Base-by-base conservation (phyloP, 164 flowering plant species). In the Tetrastigma voinierianum region DNA sequence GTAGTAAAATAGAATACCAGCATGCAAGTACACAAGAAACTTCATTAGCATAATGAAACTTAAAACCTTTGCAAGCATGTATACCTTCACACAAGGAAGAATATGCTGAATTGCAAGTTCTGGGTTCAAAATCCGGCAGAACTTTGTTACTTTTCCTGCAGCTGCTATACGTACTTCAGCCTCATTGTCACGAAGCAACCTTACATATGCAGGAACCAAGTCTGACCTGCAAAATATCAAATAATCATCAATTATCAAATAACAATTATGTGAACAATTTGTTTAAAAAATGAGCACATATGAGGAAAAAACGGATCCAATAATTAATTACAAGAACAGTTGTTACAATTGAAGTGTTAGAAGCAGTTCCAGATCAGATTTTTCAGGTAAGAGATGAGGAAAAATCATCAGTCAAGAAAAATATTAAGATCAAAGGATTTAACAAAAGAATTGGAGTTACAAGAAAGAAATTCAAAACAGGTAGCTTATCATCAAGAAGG, bases 101-200 rank as follows among this genome's bases (percentile, higher is more conserved):
- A 94, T 91, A 69, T 91, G 96, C 80, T 91, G 93, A 71, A 94
- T 83, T 24, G 98, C 93, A 69, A 94, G 90, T 63, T 94, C 92
- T 24, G 97, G 97, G 65, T 72, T 83, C 74, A 94, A 77, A 66
- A 91, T 91, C 45, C 91, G 78, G 74, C 97, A 91, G 63, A 94
- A 91, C 68, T 90, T 94, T 2, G 96, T 91, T 1, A 91, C 98
- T 82, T 91, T 91, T 18, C 98, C 98, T 51, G 98, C 96, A 76
- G 98, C 97, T 49, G 98, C 98, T 60, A 94, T 94, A 51, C 97
- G 88, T 51, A 94, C 98, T 86, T 94, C 97, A 74, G 98, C 98
- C 76, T 94, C 98, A 78, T 91, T 94, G 77, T 94, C 98, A 67
- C 96, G 97, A 74, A 94, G 96, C 47, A 94, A 72, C 43, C 95